A percentile compares a stretch with the other conserved stretches of the same genome.
Conservation (phyloP, 352 stramenopile species). For the Globisporangium radiosum region DNA sequence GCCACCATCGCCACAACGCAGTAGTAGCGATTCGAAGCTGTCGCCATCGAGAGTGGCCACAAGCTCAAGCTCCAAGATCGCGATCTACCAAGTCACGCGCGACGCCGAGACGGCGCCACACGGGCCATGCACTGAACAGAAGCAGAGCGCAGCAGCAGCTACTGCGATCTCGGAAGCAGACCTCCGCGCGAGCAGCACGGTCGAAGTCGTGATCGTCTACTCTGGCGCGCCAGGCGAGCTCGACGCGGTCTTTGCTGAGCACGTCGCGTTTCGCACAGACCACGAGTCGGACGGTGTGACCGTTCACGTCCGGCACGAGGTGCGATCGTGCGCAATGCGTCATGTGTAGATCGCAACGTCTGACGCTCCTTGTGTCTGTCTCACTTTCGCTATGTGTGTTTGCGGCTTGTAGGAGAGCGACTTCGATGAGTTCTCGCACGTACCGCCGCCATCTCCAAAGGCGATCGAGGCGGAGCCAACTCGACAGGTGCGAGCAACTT, state of each 20-base stretch:
- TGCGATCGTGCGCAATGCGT: background rate
- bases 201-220: background rate
- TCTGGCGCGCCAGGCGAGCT: too few relatives aligned
- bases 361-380: background rate
- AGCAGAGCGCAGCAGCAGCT: too few relatives aligned
- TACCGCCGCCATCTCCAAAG: background rate
- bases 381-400: background rate
- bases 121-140: too few relatives aligned
- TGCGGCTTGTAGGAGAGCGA: constrained; percentile 5
- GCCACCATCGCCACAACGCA: background rate
- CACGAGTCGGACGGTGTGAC: background rate
- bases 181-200: background rate
- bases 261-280: background rate
- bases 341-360: background rate
- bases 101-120: too few relatives aligned
- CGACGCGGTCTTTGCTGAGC: background rate
- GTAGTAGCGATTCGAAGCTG: background rate
- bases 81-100: background rate
- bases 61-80: background rate
- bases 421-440: constrained; percentile 26
- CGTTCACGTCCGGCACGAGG: too few relatives aligned
- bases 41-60: background rate
- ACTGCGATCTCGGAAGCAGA: too few relatives aligned
- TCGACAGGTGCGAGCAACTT: background rate
- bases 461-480: background rate